Evolutionary conservation across 768 basidiomycete genomes (phyloP), one percentile per base, ranked within the genome.

Genomic region (Trametes gibbosa): DNA sequence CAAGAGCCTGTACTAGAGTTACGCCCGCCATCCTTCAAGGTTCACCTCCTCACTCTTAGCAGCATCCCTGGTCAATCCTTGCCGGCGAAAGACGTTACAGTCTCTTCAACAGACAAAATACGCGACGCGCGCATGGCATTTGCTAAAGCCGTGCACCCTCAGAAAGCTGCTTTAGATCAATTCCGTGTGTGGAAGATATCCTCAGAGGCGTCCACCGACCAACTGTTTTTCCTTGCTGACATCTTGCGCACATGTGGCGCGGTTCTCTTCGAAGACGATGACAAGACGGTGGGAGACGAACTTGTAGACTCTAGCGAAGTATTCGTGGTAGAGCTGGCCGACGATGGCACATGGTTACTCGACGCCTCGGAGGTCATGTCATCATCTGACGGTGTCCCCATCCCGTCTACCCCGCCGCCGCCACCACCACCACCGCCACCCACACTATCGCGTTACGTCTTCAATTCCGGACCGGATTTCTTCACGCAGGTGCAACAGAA

Each of bases 241-340:
- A 29, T 56, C 56, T 32, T 56, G 32, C 65, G 48, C 41, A 43
- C 50, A 52, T 48, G 47, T 56, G 72, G 70, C 19, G 72, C 71
- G 42, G 78, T 79, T 42, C 69, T 84, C 40, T 62, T 86, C 7
- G 76, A 77, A 21, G 75, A 76, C 34, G 77, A 73, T 50, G 70
- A 79, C 45, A 78, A 75, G 63, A 80, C 79, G 0, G 71, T 91
- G 14, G 84, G 84, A 47, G 87, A 88, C 24, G 80, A 77, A 2
- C 71, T 77, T 41, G 75, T 90, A 27, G 75, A 83, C 58, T 75
- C 77, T 2, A 86, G 82, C 24, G 91, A 94, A 67, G 75, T 78
- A 1, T 87, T 95, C 71, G 83, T 86, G 1, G 82, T 94, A n/a
- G 94, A 97, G 65, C 81, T 87, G 68, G 82, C 84, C 66, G 68